Base-by-base conservation (phyloP, 139 green algal species). In the Yamagishiella unicocca region DNA sequence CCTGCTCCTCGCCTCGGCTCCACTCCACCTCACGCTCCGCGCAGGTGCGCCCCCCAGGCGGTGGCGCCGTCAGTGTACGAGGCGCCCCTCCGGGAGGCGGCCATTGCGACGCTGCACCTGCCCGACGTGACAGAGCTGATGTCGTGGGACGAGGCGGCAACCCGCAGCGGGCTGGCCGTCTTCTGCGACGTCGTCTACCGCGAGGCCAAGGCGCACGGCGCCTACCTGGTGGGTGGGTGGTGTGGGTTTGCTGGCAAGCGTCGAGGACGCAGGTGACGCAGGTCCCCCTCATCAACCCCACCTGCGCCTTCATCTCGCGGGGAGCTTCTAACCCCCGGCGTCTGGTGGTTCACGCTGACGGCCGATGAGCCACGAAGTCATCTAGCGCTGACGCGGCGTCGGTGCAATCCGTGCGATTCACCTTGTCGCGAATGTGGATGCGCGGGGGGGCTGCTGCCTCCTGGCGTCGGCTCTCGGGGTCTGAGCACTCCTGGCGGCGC, bases 191-290 rank as follows among this genome's bases (percentile, higher is more conserved):
- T 86, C 4, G 76, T 46, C 7, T 35, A n/a, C 29, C 71, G 46
- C 38, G 84, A 86, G 88, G 70, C 73, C 22, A 79, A 12, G 38
- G 62, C 80, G 37, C 82, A 88, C 53, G 14, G 62, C 21, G 19
- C 37, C 62, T 78, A 88, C 53, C 43, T 88, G 19, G 58, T 88
- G 33, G 35, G 70, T 1, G n/a, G n/a, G n/a, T n/a, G n/a, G n/a
- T n/a, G n/a, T n/a, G n/a, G n/a, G n/a, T n/a, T n/a, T n/a, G n/a
- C n/a, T n/a, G n/a, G n/a, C n/a, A n/a, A n/a, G n/a, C n/a, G n/a
- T n/a, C n/a, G n/a, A n/a, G n/a, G n/a, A n/a, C n/a, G n/a, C n/a
- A n/a, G n/a, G n/a, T n/a, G n/a, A n/a, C n/a, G n/a, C n/a, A n/a
- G n/a, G n/a, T n/a, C n/a, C n/a, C 31, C 8, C 33, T 3, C 8